Evolutionary conservation across 176 grass and related monocot genomes (phyloP).

Genomic region (Oryza rufipogon): DNA sequence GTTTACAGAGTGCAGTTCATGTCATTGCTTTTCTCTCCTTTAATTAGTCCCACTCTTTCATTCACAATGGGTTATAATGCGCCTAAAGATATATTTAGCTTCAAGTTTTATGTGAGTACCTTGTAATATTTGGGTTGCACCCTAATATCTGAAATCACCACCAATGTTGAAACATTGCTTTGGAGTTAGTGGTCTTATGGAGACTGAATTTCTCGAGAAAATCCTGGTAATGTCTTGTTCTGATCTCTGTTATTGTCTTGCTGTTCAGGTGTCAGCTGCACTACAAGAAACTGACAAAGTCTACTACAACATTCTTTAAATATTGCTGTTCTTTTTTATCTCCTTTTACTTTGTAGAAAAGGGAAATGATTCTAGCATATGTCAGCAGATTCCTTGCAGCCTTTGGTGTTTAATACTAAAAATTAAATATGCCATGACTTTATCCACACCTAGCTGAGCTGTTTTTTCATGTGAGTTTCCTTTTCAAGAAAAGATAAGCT

Average conservation of each 20-base stretch:
- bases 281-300: not conserved
- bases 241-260: not conserved
- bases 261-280: not conserved
- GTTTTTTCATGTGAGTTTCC: not conserved
- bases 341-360: slow-evolving; percentile 2
- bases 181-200: not conserved
- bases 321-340: slow-evolving; percentile 9
- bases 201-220: not conserved
- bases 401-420: slow-evolving; percentile 19
- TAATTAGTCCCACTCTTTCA: slow-evolving; percentile 28
- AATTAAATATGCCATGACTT: not conserved
- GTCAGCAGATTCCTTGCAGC: slow-evolving; percentile 38
- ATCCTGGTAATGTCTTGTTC: slow-evolving; percentile 14
- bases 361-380: not conserved
- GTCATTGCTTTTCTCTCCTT: slow-evolving; percentile 16
- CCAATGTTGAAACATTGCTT: slow-evolving; percentile 1
- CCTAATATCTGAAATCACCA: not conserved
- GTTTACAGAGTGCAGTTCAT: slow-evolving; percentile 10
- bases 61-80: slow-evolving; percentile 19
- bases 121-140: not conserved
- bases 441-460: not conserved
- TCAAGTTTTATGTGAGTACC: not conserved
- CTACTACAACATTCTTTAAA: not conserved
- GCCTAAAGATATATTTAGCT: not conserved
- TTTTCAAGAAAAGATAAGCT: slow-evolving; percentile 31